Conservation (phyloP, 345 rosid genomes). For the Noccaea caerulescens region DNA sequence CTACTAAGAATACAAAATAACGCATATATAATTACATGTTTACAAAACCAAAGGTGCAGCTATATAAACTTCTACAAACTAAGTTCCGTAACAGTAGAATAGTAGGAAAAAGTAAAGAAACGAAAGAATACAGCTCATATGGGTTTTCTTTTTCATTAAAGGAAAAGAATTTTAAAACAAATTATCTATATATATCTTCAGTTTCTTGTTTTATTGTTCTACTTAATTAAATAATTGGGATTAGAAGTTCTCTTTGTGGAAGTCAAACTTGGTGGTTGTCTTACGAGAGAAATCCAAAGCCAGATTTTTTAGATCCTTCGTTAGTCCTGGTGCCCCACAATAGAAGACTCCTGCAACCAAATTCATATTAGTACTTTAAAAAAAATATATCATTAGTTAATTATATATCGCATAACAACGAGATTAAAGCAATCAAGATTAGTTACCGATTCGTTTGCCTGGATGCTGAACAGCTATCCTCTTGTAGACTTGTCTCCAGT, state of each 20-base stretch:
- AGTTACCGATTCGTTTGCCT: slow-evolving; percentile 62
- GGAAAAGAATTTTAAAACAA: slow-evolving; percentile 17
- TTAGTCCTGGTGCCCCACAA: slow-evolving; percentile 78
- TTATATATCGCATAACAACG: not conserved
- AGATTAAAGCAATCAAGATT: slow-evolving; percentile 2
- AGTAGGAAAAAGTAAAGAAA: slow-evolving; percentile 3
- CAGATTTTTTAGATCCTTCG: slow-evolving; percentile 64
- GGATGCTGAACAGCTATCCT: slow-evolving; percentile 67
- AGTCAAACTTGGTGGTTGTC: slow-evolving; percentile 88
- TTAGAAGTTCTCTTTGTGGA: slow-evolving; percentile 88
- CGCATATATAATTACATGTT: slow-evolving; percentile 30
- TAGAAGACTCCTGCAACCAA: slow-evolving; percentile 83
- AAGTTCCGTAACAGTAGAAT: not conserved
- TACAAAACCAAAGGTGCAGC: slow-evolving; percentile 21
- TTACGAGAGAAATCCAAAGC: slow-evolving; percentile 78
- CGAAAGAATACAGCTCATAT: slow-evolving; percentile 31
- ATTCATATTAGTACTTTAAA: not conserved
- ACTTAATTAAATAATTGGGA: slow-evolving; percentile 11
- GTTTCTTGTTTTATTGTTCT: slow-evolving; percentile 27
- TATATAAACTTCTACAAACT: not conserved
- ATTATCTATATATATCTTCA: slow-evolving; percentile 23
- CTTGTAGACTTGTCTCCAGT: slow-evolving; percentile 91
- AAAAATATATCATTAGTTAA: not conserved
- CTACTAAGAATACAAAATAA: not conserved
- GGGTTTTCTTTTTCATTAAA: not conserved